Evolutionary conservation across 1,284 basidiomycete genomes (phyloP).

Genomic region (Ustilago curta): DNA sequence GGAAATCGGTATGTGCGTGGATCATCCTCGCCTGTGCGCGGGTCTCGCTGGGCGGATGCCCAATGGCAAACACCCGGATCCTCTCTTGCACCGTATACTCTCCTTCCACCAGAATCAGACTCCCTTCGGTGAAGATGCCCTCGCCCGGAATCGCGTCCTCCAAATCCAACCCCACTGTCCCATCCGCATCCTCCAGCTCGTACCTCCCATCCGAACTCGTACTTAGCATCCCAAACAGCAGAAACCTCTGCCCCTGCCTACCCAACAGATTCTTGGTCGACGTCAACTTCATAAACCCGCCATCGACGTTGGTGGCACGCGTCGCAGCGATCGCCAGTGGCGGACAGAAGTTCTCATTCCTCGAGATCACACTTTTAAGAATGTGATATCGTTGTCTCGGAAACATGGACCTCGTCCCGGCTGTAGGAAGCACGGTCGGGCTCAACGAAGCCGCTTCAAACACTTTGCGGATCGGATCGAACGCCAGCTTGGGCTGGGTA

Average conservation of each 20-base stretch:
- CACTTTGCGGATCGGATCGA: constrained; percentile 83
- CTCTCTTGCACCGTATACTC: constrained; percentile 93
- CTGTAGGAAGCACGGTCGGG: constrained; percentile 51
- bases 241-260: constrained; percentile 86
- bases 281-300: constrained; percentile 75
- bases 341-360: constrained; percentile 68
- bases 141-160: constrained; percentile 86
- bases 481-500: constrained; percentile 91
- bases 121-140: constrained; percentile 96
- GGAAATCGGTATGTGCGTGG: constrained; percentile 72
- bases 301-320: not conserved
- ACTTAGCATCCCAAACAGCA: constrained; percentile 91
- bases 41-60: constrained; percentile 81
- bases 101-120: constrained; percentile 93
- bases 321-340: constrained; percentile 51
- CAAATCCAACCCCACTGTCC: constrained; percentile 88
- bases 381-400: constrained; percentile 60
- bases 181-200: constrained; percentile 93
- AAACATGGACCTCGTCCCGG: constrained; percentile 46
- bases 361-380: constrained; percentile 58
- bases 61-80: constrained; percentile 89
- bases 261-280: constrained; percentile 97
- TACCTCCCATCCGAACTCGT: constrained; percentile 89
- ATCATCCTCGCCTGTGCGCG: constrained; percentile 50
- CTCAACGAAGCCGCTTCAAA: constrained; percentile 74